A percentile compares a stretch with the other conserved stretches of the same genome.
phyloP scores from a whole-genome alignment of 108 stramenopile species.

The Hondaea fermentalgiana region DNA sequence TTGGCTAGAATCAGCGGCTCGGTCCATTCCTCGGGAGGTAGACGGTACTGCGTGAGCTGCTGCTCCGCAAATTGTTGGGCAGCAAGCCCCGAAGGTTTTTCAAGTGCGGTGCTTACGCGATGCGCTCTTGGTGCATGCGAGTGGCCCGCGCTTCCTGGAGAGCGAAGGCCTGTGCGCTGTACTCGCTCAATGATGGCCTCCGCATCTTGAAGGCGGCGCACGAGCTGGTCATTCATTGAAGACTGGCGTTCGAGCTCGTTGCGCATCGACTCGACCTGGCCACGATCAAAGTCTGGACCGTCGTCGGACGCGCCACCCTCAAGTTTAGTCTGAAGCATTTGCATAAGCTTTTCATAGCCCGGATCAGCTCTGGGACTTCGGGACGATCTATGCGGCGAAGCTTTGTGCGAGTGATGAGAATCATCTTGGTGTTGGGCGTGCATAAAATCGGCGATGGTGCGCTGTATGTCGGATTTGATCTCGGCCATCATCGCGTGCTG shows the following conservation, averaged over 20 bases:
- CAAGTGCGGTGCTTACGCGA: neutral
- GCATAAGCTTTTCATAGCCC: neutral
- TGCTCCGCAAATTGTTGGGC: slow-evolving; percentile 29
- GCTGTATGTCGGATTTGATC: neutral
- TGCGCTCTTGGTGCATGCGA: neutral
- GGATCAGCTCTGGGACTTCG: neutral
- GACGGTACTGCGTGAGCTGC: slow-evolving; percentile 25
- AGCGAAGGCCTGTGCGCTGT: neutral
- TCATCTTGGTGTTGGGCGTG: neutral
- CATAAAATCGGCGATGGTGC: neutral
- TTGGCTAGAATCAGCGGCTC: slow-evolving; percentile 37
- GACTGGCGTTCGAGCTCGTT: neutral
- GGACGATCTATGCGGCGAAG: neutral
- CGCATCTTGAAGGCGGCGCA: neutral
- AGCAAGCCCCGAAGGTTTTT: neutral
- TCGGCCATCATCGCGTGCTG: neutral
- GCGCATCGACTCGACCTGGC: neutral
- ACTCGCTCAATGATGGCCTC: neutral
- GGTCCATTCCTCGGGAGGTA: slow-evolving; percentile 54
- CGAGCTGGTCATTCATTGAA: neutral
- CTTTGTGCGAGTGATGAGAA: neutral
- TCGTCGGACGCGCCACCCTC: neutral
- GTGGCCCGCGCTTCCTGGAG: neutral
- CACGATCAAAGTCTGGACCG: neutral
- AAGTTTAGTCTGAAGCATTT: neutral